Evolutionary conservation across 805 yeast genomes (phyloP).

Genomic region (Candida oleophila): DNA sequence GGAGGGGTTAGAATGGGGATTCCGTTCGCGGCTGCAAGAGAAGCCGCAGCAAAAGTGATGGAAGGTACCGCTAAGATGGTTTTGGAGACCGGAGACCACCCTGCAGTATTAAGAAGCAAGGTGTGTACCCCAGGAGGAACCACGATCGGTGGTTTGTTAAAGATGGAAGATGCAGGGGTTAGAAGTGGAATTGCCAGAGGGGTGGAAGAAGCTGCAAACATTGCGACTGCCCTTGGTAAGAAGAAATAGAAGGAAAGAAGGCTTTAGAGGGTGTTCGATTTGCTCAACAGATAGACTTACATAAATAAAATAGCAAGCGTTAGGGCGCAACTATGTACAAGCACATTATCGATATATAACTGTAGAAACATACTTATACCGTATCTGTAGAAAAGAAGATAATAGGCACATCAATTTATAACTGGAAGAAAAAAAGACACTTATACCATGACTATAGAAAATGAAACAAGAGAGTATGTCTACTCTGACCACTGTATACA

Average conservation of each 20-base stretch:
- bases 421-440: no score
- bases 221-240: conserved; percentile 55
- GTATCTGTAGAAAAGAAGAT: no score
- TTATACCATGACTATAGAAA: no score
- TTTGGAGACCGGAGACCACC: conserved; percentile 76
- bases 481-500: no score
- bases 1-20: conserved; percentile 95
- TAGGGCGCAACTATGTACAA: no score
- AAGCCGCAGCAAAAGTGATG: conserved; percentile 89
- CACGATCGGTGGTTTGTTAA: conserved; percentile 91
- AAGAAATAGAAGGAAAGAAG: conserved; percentile 25
- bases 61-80: conserved; percentile 95
- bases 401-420: no score
- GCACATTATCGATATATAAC: no score
- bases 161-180: conserved; percentile 88
- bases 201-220: conserved; percentile 86
- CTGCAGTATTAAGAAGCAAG: conserved; percentile 80
- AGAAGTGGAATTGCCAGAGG: conserved; percentile 86
- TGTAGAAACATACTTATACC: no score
- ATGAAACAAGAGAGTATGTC: no score
- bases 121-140: conserved; percentile 99
- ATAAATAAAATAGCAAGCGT: no score
- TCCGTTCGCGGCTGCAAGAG: conserved; percentile 77
- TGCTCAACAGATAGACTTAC: no score
- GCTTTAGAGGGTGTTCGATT: no score